Evolutionary conservation across 108 stramenopile genomes (phyloP), one percentile per base, ranked within the genome.

Genomic region (Phaeodactylum tricornutum): DNA sequence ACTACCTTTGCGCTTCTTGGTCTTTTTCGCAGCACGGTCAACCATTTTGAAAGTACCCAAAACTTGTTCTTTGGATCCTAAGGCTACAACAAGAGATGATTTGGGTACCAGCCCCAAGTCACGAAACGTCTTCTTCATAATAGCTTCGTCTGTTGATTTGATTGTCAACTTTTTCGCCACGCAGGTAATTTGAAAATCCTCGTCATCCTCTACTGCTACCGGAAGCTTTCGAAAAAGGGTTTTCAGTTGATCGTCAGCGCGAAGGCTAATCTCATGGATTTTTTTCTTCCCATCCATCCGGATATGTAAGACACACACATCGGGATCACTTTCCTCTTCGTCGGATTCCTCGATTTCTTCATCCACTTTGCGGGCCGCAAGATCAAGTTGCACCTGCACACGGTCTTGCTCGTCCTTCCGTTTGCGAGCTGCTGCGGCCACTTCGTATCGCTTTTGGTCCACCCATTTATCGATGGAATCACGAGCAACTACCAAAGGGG

Each of bases 401-500:
- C 77, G 68, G 32, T 67, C 74, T 2, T 53, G 31, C 51, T 83
- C 78, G 53, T 86, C 89, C 50, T 75, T 55, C 22, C 74, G 62
- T 50, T 77, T 76, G 22, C 89, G 53, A 1, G 66, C 59, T 2
- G 80, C 80, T 1, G 75, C 64, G 6, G 79, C 81, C 53, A 83
- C 77, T 52, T 77, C 71, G 41, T 69, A 55, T 4, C 75, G 62
- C 61, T 82, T 89, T 20, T 57, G 57, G 40, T 82, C 72, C 24
- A 86, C 69, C 88, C 88, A 90, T 43, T 83, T 81, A 27, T 86
- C 88, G 35, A 90, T 84, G 35, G 50, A 60, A 55, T 90, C 88
- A 36, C 84, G 59, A 6, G 74, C 84, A 19, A 75, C 71, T 0
- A 69, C 72, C 28, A 90, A 62, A 2, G 81, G 84, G 24, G 84